Conservation (phyloP, 2,329 filamentous ascomycete species). For the Biscogniauxia mediterranea region DNA sequence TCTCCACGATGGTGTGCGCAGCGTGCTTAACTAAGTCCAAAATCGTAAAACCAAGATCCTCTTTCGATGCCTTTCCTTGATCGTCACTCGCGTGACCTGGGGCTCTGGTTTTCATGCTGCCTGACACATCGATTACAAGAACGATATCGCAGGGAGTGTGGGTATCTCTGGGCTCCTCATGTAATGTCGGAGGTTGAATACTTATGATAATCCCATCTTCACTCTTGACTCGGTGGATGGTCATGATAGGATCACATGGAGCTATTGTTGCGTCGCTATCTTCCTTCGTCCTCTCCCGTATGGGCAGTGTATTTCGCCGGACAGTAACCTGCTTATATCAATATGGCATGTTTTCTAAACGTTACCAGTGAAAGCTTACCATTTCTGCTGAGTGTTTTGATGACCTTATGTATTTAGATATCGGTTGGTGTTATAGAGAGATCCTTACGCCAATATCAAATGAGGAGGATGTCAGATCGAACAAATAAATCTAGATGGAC, state of each 20-base stretch:
- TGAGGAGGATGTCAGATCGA: too few relatives aligned
- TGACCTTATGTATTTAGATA: too few relatives aligned
- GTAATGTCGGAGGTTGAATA: slow-evolving; percentile 43
- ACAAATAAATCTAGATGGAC: too few relatives aligned
- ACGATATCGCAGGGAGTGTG: slow-evolving; percentile 59
- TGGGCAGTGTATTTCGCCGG: too few relatives aligned
- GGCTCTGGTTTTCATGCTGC: slow-evolving; percentile 51
- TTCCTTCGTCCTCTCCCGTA: too few relatives aligned
- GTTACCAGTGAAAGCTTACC: too few relatives aligned
- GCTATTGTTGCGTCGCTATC: not conserved
- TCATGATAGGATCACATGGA: slow-evolving; percentile 15
- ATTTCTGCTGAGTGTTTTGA: too few relatives aligned
- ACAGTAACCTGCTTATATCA: not conserved
- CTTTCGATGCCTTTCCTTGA: slow-evolving; percentile 31
- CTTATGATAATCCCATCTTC: slow-evolving; percentile 45
- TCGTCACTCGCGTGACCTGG: slow-evolving; percentile 42
- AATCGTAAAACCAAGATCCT: slow-evolving; percentile 51
- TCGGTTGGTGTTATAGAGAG: too few relatives aligned
- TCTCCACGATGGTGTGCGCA: slow-evolving; percentile 56
- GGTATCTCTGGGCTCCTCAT: slow-evolving; percentile 21
- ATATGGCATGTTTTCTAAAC: too few relatives aligned
- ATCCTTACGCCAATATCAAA: too few relatives aligned
- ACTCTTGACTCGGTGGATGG: slow-evolving; percentile 39
- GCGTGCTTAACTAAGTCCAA: slow-evolving; percentile 62
- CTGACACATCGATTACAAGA: slow-evolving; percentile 60